Evolutionary conservation across 805 yeast genomes (phyloP), one percentile per base, ranked within the genome.

Genomic region (Candida maltosa): DNA sequence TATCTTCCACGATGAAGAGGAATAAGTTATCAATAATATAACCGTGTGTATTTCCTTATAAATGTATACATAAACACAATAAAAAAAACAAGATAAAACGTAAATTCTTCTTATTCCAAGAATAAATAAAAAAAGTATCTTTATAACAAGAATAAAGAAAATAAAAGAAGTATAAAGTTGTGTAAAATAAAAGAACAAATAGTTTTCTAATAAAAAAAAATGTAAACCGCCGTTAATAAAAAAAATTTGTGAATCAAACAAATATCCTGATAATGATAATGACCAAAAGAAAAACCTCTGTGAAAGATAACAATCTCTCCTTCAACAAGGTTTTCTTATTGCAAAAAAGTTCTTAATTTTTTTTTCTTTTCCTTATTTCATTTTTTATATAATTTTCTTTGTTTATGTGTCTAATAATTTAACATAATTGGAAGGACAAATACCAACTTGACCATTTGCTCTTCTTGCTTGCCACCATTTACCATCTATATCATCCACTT

Each of bases 391-490:
- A 6, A 19, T 26, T 14, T 32, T 28, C 5, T 26, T 8, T 12
- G 7, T 22, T 23, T 29, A 29, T 4, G 10, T n/a, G 8, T 73
- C 79, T 38, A 83, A 64, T 41, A 88, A 68, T 59, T 86, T 86
- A 31, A 91, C 89, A 54, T 91, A 91, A 60, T 91, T 93, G 50
- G 95, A 83, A 33, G 98, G 97, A 60, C 96, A 88, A 51, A 91
- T 91, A 47, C 97, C 98, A 29, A 87, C 84, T 57, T 88, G 93
- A 22, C 98, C 98, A 47, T 78, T 83, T 6, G 83, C 72, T 52
- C 89, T 77, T 58, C 84, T 78, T 26, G 96, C 97, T 63, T 88
- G 96, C 97, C 97, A 91, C 98, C 98, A 91, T 63, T 94, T 81
- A 30, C 97, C 97, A 46, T 85, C 85, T 38, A 87, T 87, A 53